Evolutionary conservation across 176 grass and related monocot genomes (phyloP).

Genomic region (Echinochloa phyllopogon): DNA sequence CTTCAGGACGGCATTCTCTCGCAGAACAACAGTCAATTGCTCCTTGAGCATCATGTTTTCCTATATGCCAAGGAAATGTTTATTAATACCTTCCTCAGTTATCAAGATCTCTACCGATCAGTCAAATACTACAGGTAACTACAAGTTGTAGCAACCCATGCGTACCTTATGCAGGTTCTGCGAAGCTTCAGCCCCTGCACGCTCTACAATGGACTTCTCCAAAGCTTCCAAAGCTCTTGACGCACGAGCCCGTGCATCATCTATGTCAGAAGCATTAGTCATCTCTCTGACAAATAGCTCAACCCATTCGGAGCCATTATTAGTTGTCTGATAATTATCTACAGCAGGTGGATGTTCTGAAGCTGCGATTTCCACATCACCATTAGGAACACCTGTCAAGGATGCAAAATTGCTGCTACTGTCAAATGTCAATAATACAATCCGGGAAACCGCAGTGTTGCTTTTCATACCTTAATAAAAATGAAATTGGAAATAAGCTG

Average conservation of each 20-base stretch:
- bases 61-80: slow-evolving; percentile 40
- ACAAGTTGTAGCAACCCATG: not conserved
- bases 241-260: slow-evolving; percentile 65
- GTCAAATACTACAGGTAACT: not conserved
- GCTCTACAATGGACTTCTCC: slow-evolving; percentile 65
- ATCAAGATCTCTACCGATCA: not conserved
- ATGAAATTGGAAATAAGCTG: not conserved
- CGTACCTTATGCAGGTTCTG: slow-evolving; percentile 72
- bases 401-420: slow-evolving; percentile 10
- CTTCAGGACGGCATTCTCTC: slow-evolving; percentile 76
- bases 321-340: slow-evolving; percentile 39
- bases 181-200: slow-evolving; percentile 47
- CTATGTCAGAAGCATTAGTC: slow-evolving; percentile 62
- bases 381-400: slow-evolving; percentile 53
- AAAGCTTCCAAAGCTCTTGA: slow-evolving; percentile 79
- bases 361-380: slow-evolving; percentile 28
- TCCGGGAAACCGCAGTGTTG: not conserved
- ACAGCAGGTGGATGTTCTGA: slow-evolving; percentile 39
- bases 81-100: not conserved
- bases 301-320: slow-evolving; percentile 67
- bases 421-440: slow-evolving; percentile 30
- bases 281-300: slow-evolving; percentile 89
- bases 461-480: not conserved
- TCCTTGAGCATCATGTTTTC: slow-evolving; percentile 89
- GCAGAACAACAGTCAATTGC: slow-evolving; percentile 59